phyloP scores from a whole-genome alignment of 2,329 filamentous ascomycete species.

The Fusarium anthophilum region DNA sequence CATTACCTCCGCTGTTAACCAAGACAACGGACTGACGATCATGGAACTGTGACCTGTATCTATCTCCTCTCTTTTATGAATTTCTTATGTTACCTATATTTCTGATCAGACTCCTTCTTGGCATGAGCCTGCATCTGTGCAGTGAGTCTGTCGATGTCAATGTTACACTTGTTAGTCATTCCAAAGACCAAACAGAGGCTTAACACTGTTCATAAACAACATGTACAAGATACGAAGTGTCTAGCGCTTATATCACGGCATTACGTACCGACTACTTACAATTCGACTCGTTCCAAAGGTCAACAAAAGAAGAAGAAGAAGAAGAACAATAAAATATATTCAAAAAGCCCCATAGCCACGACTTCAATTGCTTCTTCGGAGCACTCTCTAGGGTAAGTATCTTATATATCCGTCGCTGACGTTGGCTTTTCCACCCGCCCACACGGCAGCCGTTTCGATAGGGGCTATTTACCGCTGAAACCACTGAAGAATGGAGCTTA shows the following conservation, averaged over 20 bases:
- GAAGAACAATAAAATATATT: not conserved
- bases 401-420: not conserved
- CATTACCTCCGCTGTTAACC: not conserved
- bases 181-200: not conserved
- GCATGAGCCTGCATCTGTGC: not conserved
- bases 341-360: not conserved
- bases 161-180: not conserved
- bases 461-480: slow-evolving; percentile 10
- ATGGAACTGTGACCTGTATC: not conserved
- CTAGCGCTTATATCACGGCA: too few species aligned
- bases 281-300: not conserved
- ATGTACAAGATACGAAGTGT: not conserved
- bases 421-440: not conserved
- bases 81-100: not conserved
- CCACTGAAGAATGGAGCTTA: not conserved
- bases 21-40: not conserved
- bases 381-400: slow-evolving; percentile 8
- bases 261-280: not conserved
- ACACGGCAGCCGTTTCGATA: slow-evolving; percentile 1
- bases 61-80: not conserved
- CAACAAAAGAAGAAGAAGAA: not conserved
- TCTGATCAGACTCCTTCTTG: not conserved
- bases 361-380: not conserved
- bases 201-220: not conserved
- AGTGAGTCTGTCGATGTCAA: not conserved